These are phyloP conservation scores for Gaeumannomyces tritici DNA, from an alignment of 2,329 filamentous ascomycete genomes.

Conservation along the genomic window DNA sequence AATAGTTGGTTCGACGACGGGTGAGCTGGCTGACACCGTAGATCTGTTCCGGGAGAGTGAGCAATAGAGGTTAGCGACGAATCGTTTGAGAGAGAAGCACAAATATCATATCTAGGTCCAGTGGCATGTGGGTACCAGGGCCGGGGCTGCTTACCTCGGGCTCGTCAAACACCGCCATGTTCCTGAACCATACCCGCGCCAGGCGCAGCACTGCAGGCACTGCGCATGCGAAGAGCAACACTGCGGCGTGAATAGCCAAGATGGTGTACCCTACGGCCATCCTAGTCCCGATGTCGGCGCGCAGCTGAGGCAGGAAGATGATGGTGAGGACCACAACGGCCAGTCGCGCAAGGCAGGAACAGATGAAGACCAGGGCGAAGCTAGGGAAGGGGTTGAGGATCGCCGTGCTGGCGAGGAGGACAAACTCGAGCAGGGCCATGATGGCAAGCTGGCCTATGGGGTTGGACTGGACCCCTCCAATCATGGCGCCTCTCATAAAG, in stretches of 20 bases:
- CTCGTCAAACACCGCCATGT: background rate
- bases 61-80: background rate
- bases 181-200: background rate
- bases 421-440: constrained; percentile 60
- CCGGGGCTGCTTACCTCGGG: background rate
- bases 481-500: background rate
- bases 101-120: background rate
- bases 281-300: constrained; percentile 44
- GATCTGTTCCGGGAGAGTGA: background rate
- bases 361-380: constrained; percentile 55
- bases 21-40: background rate
- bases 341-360: constrained; percentile 51
- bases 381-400: constrained; percentile 57
- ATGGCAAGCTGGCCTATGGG: constrained; percentile 54
- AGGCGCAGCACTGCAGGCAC: constrained; percentile 44
- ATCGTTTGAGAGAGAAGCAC: background rate
- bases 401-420: constrained; percentile 53
- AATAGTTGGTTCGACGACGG: background rate
- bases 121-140: no score
- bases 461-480: background rate
- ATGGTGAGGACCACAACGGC: constrained; percentile 31
- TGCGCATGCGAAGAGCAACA: constrained; percentile 60
- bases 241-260: constrained; percentile 53
- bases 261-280: constrained; percentile 64
- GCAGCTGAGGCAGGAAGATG: constrained; percentile 49